phyloP scores from a whole-genome alignment of 2,329 filamentous ascomycete species.

The Aspergillus ochraceoroseus region DNA sequence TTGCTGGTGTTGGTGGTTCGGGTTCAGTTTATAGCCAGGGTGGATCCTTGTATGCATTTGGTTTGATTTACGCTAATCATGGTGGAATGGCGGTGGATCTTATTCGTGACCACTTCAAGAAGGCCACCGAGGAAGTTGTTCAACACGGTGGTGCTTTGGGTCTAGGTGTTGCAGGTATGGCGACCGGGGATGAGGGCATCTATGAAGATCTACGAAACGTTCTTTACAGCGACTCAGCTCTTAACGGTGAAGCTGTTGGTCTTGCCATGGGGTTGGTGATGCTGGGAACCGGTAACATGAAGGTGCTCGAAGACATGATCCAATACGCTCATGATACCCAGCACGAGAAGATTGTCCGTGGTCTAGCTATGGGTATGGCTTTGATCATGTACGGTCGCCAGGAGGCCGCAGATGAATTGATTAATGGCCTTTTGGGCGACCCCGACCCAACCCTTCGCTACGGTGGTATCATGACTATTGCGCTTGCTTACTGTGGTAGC shows the following conservation, averaged over 20 bases:
- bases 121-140: constrained; percentile 67
- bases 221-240: constrained; percentile 85
- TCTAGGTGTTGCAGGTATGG: constrained; percentile 95
- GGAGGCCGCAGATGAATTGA: constrained; percentile 89
- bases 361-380: constrained; percentile 92
- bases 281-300: constrained; percentile 94
- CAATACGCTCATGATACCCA: constrained; percentile 96
- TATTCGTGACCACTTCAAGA: constrained; percentile 47
- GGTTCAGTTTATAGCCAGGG: constrained; percentile 95
- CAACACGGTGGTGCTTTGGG: constrained; percentile 95
- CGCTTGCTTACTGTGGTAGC: constrained; percentile 92
- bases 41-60: constrained; percentile 90
- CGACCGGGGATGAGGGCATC: constrained; percentile 81
- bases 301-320: constrained; percentile 92
- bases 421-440: constrained; percentile 87
- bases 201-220: constrained; percentile 88
- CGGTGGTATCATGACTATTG: constrained; percentile 97
- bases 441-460: constrained; percentile 91
- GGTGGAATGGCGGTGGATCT: constrained; percentile 69
- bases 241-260: constrained; percentile 95
- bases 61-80: constrained; percentile 95
- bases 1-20: constrained; percentile 60
- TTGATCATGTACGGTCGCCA: constrained; percentile 97
- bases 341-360: constrained; percentile 97
- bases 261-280: constrained; percentile 96